A percentile compares a stretch with the other conserved stretches of the same genome.
phyloP scores from a whole-genome alignment of 73 alveolate genomes.

The Tetrahymena elliotti region DNA sequence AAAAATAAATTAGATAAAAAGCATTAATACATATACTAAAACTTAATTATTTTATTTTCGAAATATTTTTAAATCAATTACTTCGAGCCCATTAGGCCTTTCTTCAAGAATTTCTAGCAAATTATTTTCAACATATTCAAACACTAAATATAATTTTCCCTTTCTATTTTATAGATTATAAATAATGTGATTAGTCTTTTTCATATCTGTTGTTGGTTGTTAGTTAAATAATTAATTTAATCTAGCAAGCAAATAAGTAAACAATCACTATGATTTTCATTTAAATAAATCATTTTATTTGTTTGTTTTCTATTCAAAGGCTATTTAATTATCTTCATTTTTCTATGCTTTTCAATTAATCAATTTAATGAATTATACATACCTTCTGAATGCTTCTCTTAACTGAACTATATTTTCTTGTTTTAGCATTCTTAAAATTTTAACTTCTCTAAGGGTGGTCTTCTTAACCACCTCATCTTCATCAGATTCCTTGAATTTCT shows the following conservation, averaged over 20 bases:
- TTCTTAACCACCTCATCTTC: conserved; percentile 90
- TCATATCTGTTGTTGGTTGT: neutral
- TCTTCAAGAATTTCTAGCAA: conserved; percentile 54
- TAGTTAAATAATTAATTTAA: no score
- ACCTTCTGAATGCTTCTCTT: conserved; percentile 89
- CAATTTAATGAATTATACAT: no score
- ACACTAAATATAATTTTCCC: conserved; percentile 61
- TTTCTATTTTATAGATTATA: conserved; percentile 18
- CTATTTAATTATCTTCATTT: no score
- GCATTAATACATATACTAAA: neutral
- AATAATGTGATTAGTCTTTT: no score
- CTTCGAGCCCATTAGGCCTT: conserved; percentile 66
- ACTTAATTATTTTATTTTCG: no score
- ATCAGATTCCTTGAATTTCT: conserved; percentile 85
- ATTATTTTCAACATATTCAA: conserved; percentile 63
- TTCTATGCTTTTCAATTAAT: no score
- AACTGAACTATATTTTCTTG: conserved; percentile 85
- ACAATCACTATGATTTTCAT: no score
- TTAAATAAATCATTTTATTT: no score
- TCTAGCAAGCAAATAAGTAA: neutral
- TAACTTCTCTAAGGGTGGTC: conserved; percentile 88
- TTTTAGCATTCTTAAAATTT: conserved; percentile 72
- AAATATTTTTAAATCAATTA: neutral
- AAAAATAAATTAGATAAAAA: neutral
- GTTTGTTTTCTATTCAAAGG: no score